phyloP scores from a whole-genome alignment of 208 protist genomes.

The Trypanosomatidae sp. region DNA sequence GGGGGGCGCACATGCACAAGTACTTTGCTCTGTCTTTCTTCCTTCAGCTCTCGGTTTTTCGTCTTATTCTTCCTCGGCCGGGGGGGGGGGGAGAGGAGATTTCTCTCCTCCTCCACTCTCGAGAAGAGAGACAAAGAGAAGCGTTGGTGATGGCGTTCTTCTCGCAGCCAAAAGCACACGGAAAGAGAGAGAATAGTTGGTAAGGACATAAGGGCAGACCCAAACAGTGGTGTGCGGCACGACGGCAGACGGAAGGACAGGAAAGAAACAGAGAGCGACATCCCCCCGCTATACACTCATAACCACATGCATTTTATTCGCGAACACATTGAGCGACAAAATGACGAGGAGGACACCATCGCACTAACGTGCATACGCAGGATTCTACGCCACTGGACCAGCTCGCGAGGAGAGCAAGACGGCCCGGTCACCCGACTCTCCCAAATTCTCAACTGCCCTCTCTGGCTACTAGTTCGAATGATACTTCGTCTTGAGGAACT shows the following conservation, averaged over 20 bases:
- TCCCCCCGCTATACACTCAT: not conserved
- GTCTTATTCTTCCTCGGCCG: not conserved
- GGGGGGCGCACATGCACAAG: not conserved
- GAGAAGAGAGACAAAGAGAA: not conserved
- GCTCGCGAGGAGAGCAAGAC: not conserved
- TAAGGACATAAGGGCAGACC: not conserved
- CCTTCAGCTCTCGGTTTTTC: not conserved
- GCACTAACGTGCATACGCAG: not conserved
- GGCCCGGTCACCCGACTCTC: not conserved
- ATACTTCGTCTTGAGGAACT: slow-evolving; percentile 68
- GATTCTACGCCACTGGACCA: not conserved
- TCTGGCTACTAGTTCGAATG: slow-evolving; percentile 5
- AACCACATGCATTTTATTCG: not conserved
- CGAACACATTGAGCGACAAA: not conserved
- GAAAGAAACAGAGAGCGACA: not conserved
- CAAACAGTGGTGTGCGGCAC: not conserved
- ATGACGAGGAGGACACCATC: not conserved
- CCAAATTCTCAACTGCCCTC: not conserved
- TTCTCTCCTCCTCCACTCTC: not conserved
- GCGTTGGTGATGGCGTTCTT: not conserved
- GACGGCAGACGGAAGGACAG: not conserved
- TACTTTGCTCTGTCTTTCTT: not conserved
- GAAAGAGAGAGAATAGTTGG: not conserved
- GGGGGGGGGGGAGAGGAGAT: not conserved
- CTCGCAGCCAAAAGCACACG: not conserved